Evolutionary conservation across 495 filamentous ascomycete genomes (phyloP).

Genomic region (Symbiotaphrina buchneri): DNA sequence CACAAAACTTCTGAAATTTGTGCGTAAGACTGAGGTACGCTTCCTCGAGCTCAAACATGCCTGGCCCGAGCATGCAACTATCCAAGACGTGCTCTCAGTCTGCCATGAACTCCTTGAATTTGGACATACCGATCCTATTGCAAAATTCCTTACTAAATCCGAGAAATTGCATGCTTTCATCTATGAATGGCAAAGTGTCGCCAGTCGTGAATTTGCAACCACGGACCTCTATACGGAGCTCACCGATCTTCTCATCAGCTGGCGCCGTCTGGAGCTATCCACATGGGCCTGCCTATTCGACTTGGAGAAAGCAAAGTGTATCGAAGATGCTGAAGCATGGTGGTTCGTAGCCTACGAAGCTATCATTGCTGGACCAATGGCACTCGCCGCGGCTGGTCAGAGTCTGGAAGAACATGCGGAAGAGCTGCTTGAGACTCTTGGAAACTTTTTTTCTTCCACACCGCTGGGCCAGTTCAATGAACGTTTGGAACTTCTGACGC

Average conservation of each 20-base stretch:
- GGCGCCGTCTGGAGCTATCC: slow-evolving; percentile 74
- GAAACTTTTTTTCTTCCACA: slow-evolving; percentile 49
- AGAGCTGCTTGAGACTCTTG: slow-evolving; percentile 45
- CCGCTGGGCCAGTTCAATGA: slow-evolving; percentile 58
- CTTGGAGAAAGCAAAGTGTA: slow-evolving; percentile 50
- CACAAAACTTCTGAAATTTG: slow-evolving; percentile 39
- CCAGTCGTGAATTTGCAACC: slow-evolving; percentile 55
- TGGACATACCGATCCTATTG: slow-evolving; percentile 63
- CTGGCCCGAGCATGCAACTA: slow-evolving; percentile 54
- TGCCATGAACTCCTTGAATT: slow-evolving; percentile 55
- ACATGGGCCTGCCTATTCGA: slow-evolving; percentile 88
- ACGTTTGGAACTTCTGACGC: slow-evolving; percentile 46
- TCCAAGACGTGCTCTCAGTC: slow-evolving; percentile 49
- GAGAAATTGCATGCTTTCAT: slow-evolving; percentile 66
- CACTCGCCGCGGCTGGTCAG: slow-evolving; percentile 27
- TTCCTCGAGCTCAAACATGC: slow-evolving; percentile 44
- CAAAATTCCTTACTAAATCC: slow-evolving; percentile 56
- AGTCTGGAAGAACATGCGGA: slow-evolving; percentile 38
- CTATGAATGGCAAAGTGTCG: slow-evolving; percentile 84
- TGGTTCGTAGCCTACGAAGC: slow-evolving; percentile 93
- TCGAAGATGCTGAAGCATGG: slow-evolving; percentile 64
- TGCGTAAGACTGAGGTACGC: slow-evolving; percentile 38
- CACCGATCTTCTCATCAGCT: slow-evolving; percentile 53
- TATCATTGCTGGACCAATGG: slow-evolving; percentile 52
- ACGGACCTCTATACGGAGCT: slow-evolving; percentile 45